Base-by-base conservation (phyloP, 805 yeast genomes). In the Candida awuae region DNA sequence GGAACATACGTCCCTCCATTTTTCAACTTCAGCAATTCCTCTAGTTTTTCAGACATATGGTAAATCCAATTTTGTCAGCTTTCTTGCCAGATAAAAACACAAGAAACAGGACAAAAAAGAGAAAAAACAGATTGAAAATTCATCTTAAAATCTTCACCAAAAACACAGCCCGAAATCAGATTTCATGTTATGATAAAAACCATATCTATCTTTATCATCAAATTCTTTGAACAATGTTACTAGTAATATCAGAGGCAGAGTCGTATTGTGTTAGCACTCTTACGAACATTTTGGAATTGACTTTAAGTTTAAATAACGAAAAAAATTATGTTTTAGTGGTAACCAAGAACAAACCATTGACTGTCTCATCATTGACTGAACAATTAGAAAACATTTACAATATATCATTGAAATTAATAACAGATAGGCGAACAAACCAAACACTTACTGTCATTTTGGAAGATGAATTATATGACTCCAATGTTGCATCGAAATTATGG, bases 1-100 rank as follows among this genome's bases (percentile, higher is more conserved):
- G 80, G 79, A 1, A 75, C 67, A 48, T 74, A 73, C 19, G 63
- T 58, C 1, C 77, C 78, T 12, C 69, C 67, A 0, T 67, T 57
- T 23, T 63, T 53, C 27, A 69, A 53, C 34, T 57, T 62, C 48
- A 61, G 43, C 12, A 70, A 53, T 32, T 61, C 57, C 23, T 61
- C 53, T 40, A 62, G 59, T 25, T 59, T 59, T 27, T 39, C 45
- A 2, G 46, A 41, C 53, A 50, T 51, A 13, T 8, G n/a, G n/a
- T n/a, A n/a, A n/a, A n/a, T n/a, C n/a, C n/a, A n/a, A n/a, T n/a
- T n/a, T n/a, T n/a, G n/a, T n/a, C n/a, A n/a, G n/a, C n/a, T n/a
- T n/a, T n/a, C n/a, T n/a, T n/a, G n/a, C n/a, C n/a, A n/a, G n/a
- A n/a, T n/a, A n/a, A n/a, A n/a, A n/a, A n/a, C n/a, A n/a, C n/a